Conservation (phyloP, 495 filamentous ascomycete genomes). For the Aspergillus hancockii region DNA sequence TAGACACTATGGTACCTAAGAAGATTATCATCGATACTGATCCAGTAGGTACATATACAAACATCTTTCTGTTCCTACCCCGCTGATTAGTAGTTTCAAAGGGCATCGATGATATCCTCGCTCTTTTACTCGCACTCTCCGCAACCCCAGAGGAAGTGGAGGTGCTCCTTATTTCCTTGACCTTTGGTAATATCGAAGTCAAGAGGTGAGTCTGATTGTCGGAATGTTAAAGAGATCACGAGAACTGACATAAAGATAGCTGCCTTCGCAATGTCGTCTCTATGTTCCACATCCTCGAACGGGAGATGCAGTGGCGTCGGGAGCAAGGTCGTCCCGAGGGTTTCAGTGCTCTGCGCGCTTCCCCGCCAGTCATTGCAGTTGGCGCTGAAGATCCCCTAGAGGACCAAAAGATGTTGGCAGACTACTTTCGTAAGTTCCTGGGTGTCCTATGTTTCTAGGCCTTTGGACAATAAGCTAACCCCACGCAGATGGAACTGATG, state of each 20-base stretch:
- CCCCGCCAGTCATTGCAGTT: constrained; percentile 80
- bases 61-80: not conserved
- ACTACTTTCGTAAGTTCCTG: constrained; percentile 79
- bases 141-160: constrained; percentile 84
- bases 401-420: constrained; percentile 78
- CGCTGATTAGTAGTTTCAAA: constrained; percentile 21
- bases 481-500: constrained; percentile 78
- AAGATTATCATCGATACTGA: constrained; percentile 95
- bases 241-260: constrained; percentile 40
- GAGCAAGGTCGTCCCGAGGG: constrained; percentile 62
- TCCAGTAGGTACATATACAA: constrained; percentile 52
- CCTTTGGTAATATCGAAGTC: constrained; percentile 88
- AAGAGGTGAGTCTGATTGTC: constrained; percentile 53
- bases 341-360: constrained; percentile 66
- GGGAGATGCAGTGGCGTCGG: constrained; percentile 82
- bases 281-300: constrained; percentile 89
- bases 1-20: constrained; percentile 16
- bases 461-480: constrained; percentile 15
- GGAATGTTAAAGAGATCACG: not conserved
- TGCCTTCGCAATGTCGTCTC: constrained; percentile 88
- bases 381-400: constrained; percentile 84
- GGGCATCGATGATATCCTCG: constrained; percentile 93
- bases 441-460: not conserved
- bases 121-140: constrained; percentile 79
- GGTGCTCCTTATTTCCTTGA: constrained; percentile 84